Percentiles rank a stretch among this genome's conserved stretches.
These are phyloP conservation scores for Moniliella sp. DNA, from an alignment of 1,284 basidiomycete genomes.

Conservation along the genomic window DNA sequence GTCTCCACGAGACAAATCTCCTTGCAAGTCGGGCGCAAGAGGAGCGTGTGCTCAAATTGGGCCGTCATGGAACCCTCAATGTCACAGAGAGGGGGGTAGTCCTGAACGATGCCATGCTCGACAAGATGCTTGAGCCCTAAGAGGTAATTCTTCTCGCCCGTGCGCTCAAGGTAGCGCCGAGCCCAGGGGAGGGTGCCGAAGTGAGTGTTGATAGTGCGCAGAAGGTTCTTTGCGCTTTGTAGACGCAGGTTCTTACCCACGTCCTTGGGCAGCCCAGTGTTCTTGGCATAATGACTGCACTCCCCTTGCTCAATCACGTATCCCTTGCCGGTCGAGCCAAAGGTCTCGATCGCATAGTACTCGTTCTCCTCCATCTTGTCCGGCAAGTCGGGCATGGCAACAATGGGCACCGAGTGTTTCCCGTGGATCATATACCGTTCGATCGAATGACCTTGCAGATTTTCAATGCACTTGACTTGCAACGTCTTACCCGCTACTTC, in stretches of 20 bases:
- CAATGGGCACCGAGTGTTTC: conserved; percentile 65
- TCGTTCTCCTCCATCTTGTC: conserved; percentile 99
- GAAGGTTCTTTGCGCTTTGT: conserved; percentile 59
- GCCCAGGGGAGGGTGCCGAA: conserved; percentile 93
- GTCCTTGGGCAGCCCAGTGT: conserved; percentile 47
- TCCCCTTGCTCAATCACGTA: conserved; percentile 71
- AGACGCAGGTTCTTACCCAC: conserved; percentile 34
- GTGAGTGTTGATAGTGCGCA: conserved; percentile 71
- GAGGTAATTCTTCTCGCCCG: conserved; percentile 83
- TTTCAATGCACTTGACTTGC: conserved; percentile 38
- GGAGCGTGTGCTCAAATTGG: conserved; percentile 30
- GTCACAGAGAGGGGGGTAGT: conserved; percentile 79
- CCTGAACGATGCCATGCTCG: conserved; percentile 62
- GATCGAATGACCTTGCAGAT: conserved; percentile 32
- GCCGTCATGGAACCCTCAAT: conserved; percentile 24
- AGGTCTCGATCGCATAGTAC: conserved; percentile 96
- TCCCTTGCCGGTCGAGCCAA: conserved; percentile 86
- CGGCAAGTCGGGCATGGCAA: conserved; percentile 52
- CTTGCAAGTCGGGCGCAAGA: conserved; percentile 26
- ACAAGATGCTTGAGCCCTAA: conserved; percentile 73
- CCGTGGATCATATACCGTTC: conserved; percentile 30
- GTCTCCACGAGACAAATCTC: conserved; percentile 78
- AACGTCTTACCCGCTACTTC: conserved; percentile 62
- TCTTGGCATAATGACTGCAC: conserved; percentile 61
- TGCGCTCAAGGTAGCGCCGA: conserved; percentile 56